Evolutionary conservation across 345 rosid species (phyloP), one percentile per base, ranked within the genome.

Genomic region (Iberis pinnata): DNA sequence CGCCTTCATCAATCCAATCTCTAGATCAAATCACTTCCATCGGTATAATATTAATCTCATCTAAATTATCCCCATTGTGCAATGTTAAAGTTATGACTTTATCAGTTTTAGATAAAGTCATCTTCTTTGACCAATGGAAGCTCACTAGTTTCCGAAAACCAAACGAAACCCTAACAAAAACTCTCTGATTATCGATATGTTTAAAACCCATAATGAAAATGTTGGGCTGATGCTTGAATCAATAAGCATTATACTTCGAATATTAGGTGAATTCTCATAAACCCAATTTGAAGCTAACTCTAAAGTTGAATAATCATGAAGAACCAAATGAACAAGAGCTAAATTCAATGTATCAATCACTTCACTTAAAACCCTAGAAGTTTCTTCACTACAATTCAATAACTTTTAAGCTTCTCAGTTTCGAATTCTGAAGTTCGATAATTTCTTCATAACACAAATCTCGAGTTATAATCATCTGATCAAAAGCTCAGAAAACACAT

Each of bases 401-500:
- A 43, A 80, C 69, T 61, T 71, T 79, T 18, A 62, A 55, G 58
- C 57, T 76, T 77, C 70, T 80, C 33, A 75, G 56, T 43, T 61
- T 70, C 17, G 68, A 61, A 55, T 65, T 50, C 58, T 63, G 73
- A 18, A 68, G 61, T 44, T 61, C 58, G 4, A 70, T 42, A 12
- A 77, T 70, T 18, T 82, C 87, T 18, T 80, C 87, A 40, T 84
- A 87, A 6, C 96, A 95, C 49, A 87, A 64, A 67, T 87, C 80
- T 40, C 98, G 96, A 56, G 95, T 87, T 65, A 84, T 96, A 63
- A 90, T 70, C 75, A 87, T 79, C 49, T 70, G 83, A 79, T 90
- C 98, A 70, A 90, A 90, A 7, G 95, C 98, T 82, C 84, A 90
- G 64, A 90, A 90, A 6, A 90, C 10, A 2, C 98, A 87, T 90